These are phyloP conservation scores for Exophiala aquamarina DNA, from an alignment of 2,329 filamentous ascomycete genomes.

Conservation along the genomic window DNA sequence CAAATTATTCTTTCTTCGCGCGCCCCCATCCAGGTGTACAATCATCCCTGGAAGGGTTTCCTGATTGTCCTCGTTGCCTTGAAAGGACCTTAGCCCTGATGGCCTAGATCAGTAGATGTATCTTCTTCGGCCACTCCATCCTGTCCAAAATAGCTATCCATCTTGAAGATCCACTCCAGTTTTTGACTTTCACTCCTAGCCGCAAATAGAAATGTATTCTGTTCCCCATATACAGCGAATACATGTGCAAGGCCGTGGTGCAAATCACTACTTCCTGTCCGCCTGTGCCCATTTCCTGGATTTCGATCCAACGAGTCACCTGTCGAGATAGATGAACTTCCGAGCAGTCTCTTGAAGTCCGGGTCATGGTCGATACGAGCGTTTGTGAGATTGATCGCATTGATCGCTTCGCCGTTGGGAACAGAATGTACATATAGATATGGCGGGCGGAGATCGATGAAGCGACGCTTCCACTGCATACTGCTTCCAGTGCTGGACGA, in stretches of 20 bases:
- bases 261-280: constrained; percentile 27
- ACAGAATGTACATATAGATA: constrained; percentile 89
- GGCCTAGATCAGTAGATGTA: too few relatives aligned
- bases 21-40: too few relatives aligned
- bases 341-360: constrained; percentile 76
- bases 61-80: too few relatives aligned
- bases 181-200: constrained; percentile 87
- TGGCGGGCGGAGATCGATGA: constrained; percentile 85
- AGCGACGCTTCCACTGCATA: constrained; percentile 84
- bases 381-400: constrained; percentile 83
- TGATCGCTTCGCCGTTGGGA: constrained; percentile 84
- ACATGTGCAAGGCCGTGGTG: constrained; percentile 64
- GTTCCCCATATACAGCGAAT: constrained; percentile 90
- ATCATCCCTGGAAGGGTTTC: too few relatives aligned
- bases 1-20: too few relatives aligned
- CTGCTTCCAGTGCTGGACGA: constrained; percentile 39
- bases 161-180: constrained; percentile 93
- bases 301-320: constrained; percentile 26
- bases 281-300: constrained; percentile 15
- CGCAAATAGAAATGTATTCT: constrained; percentile 94
- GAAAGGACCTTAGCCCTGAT: too few relatives aligned
- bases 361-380: constrained; percentile 90
- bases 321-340: constrained; percentile 33
- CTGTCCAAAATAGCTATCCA: constrained; percentile 68
- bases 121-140: constrained; percentile 4